A percentile compares a stretch with the other conserved stretches of the same genome.
Evolutionary conservation across 495 filamentous ascomycete genomes (phyloP).

Genomic region (Glonium stellatum): DNA sequence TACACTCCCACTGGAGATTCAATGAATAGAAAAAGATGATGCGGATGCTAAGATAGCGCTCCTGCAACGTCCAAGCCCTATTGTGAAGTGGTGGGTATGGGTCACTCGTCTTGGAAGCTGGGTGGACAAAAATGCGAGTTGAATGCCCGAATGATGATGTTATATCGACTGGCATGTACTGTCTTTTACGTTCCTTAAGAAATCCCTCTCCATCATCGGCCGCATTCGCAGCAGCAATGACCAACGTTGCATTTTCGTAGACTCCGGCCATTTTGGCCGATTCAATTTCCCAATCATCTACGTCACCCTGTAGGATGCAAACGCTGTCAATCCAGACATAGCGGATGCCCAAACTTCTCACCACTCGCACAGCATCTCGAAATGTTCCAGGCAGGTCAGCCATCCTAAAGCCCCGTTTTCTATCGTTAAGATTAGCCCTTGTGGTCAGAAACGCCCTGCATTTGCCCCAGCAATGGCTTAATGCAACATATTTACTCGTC

Average conservation of each 20-base stretch:
- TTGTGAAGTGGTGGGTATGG: neutral
- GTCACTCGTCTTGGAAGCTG: neutral
- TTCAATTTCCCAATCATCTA: neutral
- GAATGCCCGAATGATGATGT: neutral
- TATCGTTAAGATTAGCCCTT: neutral
- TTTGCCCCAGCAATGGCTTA: slow-evolving; percentile 6
- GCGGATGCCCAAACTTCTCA: neutral
- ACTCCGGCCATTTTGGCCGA: neutral
- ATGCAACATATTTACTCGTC: neutral
- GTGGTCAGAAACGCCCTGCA: neutral
- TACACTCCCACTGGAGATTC: neutral
- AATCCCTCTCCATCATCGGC: slow-evolving; percentile 1
- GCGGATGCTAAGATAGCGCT: neutral
- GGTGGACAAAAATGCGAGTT: neutral
- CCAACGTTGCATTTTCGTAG: neutral
- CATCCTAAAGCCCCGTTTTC: neutral
- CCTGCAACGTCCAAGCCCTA: neutral
- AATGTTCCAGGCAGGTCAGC: neutral
- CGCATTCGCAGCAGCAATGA: neutral
- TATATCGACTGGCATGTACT: neutral
- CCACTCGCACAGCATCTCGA: neutral
- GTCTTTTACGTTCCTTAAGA: neutral
- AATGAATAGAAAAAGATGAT: neutral
- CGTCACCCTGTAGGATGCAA: neutral
- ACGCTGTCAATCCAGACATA: slow-evolving; percentile 4